Conservation (phyloP, 1,284 basidiomycete species). For the Gomphus sp. region DNA sequence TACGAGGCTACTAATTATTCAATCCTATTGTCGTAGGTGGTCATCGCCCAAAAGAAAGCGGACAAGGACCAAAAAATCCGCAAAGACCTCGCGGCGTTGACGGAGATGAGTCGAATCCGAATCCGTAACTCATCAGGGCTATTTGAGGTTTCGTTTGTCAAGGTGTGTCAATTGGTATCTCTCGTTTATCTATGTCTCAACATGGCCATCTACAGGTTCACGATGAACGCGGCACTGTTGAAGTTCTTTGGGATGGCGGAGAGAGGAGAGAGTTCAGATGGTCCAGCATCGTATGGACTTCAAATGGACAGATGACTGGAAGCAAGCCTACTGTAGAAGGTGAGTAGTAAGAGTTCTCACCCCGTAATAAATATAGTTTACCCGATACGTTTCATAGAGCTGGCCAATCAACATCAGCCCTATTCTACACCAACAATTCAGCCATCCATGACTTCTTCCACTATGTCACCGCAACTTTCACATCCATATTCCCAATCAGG, state of each 20-base stretch:
- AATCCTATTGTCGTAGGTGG: slow-evolving; percentile 31
- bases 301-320: background rate
- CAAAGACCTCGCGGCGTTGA: slow-evolving; percentile 57
- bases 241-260: slow-evolving; percentile 73
- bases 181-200: background rate
- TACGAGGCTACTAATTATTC: background rate
- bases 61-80: slow-evolving; percentile 59
- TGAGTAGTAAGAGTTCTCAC: background rate
- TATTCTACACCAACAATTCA: background rate
- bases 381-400: background rate
- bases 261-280: slow-evolving; percentile 69
- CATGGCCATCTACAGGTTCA: slow-evolving; percentile 29
- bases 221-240: slow-evolving; percentile 57
- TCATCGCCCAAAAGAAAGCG: slow-evolving; percentile 63
- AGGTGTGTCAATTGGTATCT: slow-evolving; percentile 14
- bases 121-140: slow-evolving; percentile 70
- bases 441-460: background rate
- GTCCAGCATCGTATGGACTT: slow-evolving; percentile 52
- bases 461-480: background rate
- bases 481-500: background rate
- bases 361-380: background rate
- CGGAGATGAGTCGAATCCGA: slow-evolving; percentile 65
- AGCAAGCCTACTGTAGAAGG: slow-evolving; percentile 6
- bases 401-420: background rate
- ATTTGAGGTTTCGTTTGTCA: slow-evolving; percentile 69